A percentile compares a stretch with the other conserved stretches of the same genome.
These are phyloP conservation scores for Hsuehochloa calcarea DNA, from an alignment of 176 grass and related monocot genomes.

Conservation along the genomic window DNA sequence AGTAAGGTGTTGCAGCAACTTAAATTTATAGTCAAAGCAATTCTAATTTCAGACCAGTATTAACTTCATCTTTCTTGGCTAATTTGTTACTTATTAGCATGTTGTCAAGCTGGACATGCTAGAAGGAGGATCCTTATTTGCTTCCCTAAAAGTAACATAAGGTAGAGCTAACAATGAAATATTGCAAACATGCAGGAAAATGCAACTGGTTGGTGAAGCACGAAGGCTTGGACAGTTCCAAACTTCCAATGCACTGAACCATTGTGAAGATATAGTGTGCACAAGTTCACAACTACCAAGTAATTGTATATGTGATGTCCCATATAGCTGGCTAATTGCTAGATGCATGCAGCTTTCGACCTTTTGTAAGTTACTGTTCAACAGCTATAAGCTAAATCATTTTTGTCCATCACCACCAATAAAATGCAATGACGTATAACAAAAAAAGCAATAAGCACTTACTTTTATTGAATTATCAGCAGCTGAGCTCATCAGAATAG, in stretches of 20 bases:
- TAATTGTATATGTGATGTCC: background rate
- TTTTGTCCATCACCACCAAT: background rate
- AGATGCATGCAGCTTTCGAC: background rate
- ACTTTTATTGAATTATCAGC: constrained; percentile 99
- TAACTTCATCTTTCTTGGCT: background rate
- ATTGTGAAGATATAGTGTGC: background rate
- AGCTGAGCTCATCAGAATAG: constrained; percentile 95
- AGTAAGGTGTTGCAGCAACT: background rate
- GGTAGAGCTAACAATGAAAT: background rate
- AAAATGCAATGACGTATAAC: background rate
- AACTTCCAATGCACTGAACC: background rate
- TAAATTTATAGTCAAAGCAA: constrained; percentile 15
- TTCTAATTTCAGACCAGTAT: background rate
- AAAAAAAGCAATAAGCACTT: constrained; percentile 26
- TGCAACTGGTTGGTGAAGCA: background rate
- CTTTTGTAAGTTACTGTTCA: background rate
- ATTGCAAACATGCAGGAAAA: background rate
- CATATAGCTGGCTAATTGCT: background rate
- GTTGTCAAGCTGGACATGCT: background rate
- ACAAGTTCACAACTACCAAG: background rate
- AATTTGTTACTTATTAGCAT: constrained; percentile 4
- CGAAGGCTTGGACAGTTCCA: background rate
- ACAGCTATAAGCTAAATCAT: background rate
- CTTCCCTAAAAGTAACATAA: background rate
- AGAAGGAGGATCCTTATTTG: background rate